Conservation (phyloP, 352 stramenopile species). For the Thalassiosira livingstoniorum region DNA sequence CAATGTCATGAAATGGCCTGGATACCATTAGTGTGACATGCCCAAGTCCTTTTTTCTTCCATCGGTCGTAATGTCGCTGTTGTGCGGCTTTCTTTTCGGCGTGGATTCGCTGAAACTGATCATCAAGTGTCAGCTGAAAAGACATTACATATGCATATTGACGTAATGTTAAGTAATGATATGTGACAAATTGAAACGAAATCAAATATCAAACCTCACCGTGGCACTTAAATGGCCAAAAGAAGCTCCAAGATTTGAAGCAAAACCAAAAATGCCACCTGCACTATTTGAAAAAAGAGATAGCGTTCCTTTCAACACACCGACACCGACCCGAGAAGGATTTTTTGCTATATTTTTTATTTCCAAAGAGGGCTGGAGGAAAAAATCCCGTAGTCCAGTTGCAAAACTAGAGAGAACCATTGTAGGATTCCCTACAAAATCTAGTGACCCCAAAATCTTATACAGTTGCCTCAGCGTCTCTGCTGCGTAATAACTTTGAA, state of each 20-base stretch:
- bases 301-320: constrained; percentile 82
- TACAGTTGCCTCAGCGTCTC: constrained; percentile 84
- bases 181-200: too few relatives aligned
- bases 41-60: constrained; percentile 77
- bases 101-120: constrained; percentile 81
- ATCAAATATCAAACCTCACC: too few relatives aligned
- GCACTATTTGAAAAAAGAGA: constrained; percentile 84
- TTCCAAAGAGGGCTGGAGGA: constrained; percentile 78
- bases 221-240: constrained; percentile 71
- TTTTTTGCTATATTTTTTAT: constrained; percentile 82
- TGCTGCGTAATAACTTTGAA: constrained; percentile 70
- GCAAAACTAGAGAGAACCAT: constrained; percentile 83
- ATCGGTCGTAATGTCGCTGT: constrained; percentile 75
- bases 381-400: constrained; percentile 83
- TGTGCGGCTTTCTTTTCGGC: constrained; percentile 75
- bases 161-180: too few relatives aligned
- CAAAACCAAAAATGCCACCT: constrained; percentile 85
- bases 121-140: constrained; percentile 82
- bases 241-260: constrained; percentile 72
- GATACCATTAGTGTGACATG: constrained; percentile 70
- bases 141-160: too few relatives aligned
- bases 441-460: constrained; percentile 85
- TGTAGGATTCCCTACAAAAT: constrained; percentile 87
- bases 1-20: constrained; percentile 78
- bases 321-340: constrained; percentile 79